Evolutionary conservation across 2,329 filamentous ascomycete species (phyloP), one percentile per base, ranked within the genome.

Genomic region (Chrysoporthe deuterocubensis): DNA sequence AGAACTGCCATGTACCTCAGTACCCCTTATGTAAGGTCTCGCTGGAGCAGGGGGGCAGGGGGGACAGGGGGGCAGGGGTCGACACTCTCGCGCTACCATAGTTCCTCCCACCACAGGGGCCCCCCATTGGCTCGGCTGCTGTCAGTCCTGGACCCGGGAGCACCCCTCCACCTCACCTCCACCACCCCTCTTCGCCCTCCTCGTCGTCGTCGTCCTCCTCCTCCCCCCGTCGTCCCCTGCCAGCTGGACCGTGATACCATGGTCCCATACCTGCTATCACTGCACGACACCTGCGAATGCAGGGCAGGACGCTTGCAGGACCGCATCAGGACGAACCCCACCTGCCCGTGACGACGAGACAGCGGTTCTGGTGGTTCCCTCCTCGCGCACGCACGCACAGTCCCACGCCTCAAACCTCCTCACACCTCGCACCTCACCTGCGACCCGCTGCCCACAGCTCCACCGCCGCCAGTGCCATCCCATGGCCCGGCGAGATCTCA

Each of bases 361-460:
- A 11, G 56, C 14, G 46, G 46, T 48, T 56, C 56, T 21, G 50
- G 13, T 32, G 4, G 50, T 32, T 34, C 13, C 50, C 14, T 21
- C 50, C 50, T 54, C 11, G 21, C 21, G 13, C n/a, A n/a, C 46
- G 46, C n/a, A 58, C 56, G 34, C 56, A 42, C 56, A 58, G 56
- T n/a, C 37, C 46, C 56, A 37, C 34, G n/a, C 56, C 34, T 58
- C 34, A 40, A 14, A 58, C 56, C 56, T 58, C 56, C 56, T 42
- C 2, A 6, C 34, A 42, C 46, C 46, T 58, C 34, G 37, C 34
- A 42, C 7, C 56, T 58, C 56, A 58, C 21, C 50, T 54, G 50
- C 50, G 21, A 58, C 56, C 34, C 40, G 34, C 16, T 21, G 34
- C 40, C 37, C 56, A 42, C 50, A 6, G 26, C 50, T 54, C 21